A percentile compares a stretch with the other conserved stretches of the same genome.
These are phyloP conservation scores for Xylaria scruposa DNA, from an alignment of 495 filamentous ascomycete genomes.

Conservation along the genomic window DNA sequence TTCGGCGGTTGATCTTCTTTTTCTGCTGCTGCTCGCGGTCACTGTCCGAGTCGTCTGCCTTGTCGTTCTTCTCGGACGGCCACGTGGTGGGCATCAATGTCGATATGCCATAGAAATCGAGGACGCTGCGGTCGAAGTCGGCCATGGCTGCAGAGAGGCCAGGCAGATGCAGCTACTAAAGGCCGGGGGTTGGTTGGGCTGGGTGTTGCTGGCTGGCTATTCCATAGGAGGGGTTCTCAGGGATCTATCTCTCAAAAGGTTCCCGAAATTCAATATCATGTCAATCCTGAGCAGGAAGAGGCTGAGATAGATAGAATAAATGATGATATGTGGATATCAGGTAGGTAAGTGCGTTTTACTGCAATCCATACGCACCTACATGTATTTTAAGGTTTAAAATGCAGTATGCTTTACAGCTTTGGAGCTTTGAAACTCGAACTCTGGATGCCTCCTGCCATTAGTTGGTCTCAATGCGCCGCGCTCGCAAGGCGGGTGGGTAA, in stretches of 20 bases:
- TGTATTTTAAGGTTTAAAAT: too few relatives aligned
- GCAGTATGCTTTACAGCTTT: not conserved
- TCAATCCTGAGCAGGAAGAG: not conserved
- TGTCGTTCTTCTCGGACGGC: slow-evolving; percentile 79
- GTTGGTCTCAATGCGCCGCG: not conserved
- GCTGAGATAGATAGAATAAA: not conserved
- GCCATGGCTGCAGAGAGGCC: slow-evolving; percentile 46
- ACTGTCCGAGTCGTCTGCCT: slow-evolving; percentile 71
- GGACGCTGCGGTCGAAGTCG: slow-evolving; percentile 74
- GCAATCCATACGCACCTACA: too few relatives aligned
- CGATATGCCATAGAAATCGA: slow-evolving; percentile 87
- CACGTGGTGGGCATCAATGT: slow-evolving; percentile 82
- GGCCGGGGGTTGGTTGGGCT: not conserved
- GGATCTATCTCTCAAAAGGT: not conserved
- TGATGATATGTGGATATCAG: not conserved
- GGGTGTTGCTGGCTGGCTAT: not conserved
- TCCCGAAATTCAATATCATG: not conserved
- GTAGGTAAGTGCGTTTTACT: not conserved
- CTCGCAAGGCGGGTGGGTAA: not conserved
- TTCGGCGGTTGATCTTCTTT: slow-evolving; percentile 62
- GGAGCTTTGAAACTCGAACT: not conserved
- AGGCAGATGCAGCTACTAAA: not conserved
- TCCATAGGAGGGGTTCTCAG: not conserved
- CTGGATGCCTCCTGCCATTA: not conserved
- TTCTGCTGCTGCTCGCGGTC: slow-evolving; percentile 51